Evolutionary conservation across 441 rosid species (phyloP), one percentile per base, ranked within the genome.

Genomic region (Aleurites moluccanus): DNA sequence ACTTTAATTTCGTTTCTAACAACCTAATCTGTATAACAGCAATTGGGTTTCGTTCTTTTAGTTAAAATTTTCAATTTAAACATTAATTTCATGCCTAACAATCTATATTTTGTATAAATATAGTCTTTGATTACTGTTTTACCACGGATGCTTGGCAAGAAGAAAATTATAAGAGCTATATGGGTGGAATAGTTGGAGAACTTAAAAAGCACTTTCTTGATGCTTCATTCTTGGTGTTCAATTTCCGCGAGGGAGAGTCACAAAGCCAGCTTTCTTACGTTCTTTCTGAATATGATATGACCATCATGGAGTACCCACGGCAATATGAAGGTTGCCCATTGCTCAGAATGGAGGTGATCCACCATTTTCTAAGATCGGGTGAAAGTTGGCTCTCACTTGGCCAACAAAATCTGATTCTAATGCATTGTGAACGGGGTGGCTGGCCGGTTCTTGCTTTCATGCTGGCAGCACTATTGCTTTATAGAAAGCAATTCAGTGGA

Each of bases 391-490:
- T 95, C 33, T 70, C 88, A 50, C 85, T 90, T 53, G 89, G 90
- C 72, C 91, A 82, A 64, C 89, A 90, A 82, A 95, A 95, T 67
- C 78, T 93, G 83, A 79, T 95, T 72, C 73, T 93, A 82, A 81
- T 89, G 83, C 94, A 95, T 77, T 90, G 98, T 64, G 99, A 91
- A 82, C 80, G 82, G 49, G 95, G 98, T 20, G 95, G 95, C 38
- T 93, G 96, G 97, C 99, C 98, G 5, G 88, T 90, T 81, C 68
- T 95, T 82, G 97, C 96, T 20, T 95, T 93, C 78, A 88, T 93
- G 97, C 93, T 95, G n/a, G 88, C 98, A 69, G 91, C 95, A 15
- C 90, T 95, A 45, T 77, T 93, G 81, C 75, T 95, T 47, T 88
- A 93, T 71, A 78, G 89, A 72, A 95, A 91, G 81, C 90, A 89